Evolutionary conservation across 2,329 filamentous ascomycete genomes (phyloP), one percentile per base, ranked within the genome.

Genomic region (Periconia digitata): DNA sequence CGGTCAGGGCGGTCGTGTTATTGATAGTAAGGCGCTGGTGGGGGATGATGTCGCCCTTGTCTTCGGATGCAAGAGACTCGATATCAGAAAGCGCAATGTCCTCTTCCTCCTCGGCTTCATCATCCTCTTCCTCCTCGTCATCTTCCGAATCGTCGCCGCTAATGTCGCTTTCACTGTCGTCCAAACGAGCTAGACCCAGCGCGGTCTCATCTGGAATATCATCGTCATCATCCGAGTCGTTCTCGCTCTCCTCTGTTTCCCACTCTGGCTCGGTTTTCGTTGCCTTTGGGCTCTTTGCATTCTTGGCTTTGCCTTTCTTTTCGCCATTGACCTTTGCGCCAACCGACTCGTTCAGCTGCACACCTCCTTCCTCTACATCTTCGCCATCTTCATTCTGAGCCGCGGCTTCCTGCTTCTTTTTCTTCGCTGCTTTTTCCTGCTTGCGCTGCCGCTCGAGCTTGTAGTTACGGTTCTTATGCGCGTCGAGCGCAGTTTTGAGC

Each of bases 11-110:
- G 57, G 89, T 79, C 45, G 89, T 92, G 78, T 99, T 99, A 82
- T 99, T 96, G 77, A 97, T 97, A 44, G 92, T 96, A 58, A 96
- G 85, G 62, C 91, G 89, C 70, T 94, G 90, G 75, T 95, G 89
- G 15, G 91, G 90, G 53, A 95, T 84, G 35, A 96, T 82, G 66
- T 96, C 92, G 73, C 89, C 89, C 62, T 84, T 87, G 63, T 95
- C 91, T 55, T 89, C 88, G 17, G 89, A 90, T 45, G 88, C 80
- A 36, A 87, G 70, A 44, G 89, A 89, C 62, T 89, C 87, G 43
- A 94, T 85, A 62, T 96, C 92, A 24, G 90, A 95, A 55, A 96
- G 83, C 3, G 92, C 87, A 38, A 96, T 91, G 56, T 95, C 91
- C 58, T 94, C 90, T 38, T 92, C 89, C 4, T 91, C 87, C 18